Evolutionary conservation across 371 early-diverging fungal genomes (phyloP).

Genomic region (Mucor piriformis): DNA sequence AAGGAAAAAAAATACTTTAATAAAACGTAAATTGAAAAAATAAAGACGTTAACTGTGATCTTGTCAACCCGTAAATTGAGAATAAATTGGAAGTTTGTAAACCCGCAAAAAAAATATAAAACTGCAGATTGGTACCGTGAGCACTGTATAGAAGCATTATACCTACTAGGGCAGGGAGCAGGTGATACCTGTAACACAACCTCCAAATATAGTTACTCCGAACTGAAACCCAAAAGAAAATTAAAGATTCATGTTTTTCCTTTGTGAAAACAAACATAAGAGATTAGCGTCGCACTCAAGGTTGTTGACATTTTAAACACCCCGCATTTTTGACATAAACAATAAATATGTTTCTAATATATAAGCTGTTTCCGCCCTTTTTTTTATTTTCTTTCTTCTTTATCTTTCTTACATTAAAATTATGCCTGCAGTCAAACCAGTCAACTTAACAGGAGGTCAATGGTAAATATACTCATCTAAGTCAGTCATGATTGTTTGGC

Average conservation of each 20-base stretch:
- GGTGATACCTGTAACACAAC: no score
- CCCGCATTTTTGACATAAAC: constrained; percentile 2
- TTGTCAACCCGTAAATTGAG: no score
- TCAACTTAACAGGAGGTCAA: constrained; percentile 1
- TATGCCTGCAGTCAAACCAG: not conserved
- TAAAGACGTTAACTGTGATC: no score
- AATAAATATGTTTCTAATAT: not conserved
- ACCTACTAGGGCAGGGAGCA: no score
- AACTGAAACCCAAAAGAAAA: not conserved
- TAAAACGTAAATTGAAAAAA: no score
- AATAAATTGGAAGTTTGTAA: no score
- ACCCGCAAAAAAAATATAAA: no score
- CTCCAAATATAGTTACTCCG: not conserved
- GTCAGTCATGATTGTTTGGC: not conserved
- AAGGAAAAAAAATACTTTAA: no score
- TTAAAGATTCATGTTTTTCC: not conserved
- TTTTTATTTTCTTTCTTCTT: not conserved
- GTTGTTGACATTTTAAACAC: not conserved
- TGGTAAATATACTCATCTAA: not conserved
- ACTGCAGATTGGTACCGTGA: no score
- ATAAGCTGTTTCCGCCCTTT: not conserved
- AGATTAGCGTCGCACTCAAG: not conserved
- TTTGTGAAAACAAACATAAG: not conserved
- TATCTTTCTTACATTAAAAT: not conserved
- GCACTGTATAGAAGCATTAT: no score